Evolutionary conservation across 1,284 basidiomycete species (phyloP), one percentile per base, ranked within the genome.

Genomic region (Austropuccinia psidii): DNA sequence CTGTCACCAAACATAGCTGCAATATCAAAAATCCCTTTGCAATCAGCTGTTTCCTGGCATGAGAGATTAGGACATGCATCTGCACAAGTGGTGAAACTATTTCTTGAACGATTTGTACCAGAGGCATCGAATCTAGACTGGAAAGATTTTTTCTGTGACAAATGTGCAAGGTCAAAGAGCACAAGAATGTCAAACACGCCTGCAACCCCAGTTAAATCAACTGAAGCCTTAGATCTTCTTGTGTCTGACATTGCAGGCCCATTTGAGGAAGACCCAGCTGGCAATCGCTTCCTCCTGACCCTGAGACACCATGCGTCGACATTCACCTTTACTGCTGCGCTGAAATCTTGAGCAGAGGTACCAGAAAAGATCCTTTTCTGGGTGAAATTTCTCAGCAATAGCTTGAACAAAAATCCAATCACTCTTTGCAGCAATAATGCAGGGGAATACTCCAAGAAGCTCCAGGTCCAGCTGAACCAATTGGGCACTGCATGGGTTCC

Each of bases 181-280:
- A 8, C 52, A n/a, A 29, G n/a, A n/a, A n/a, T n/a, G 27, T 4
- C 19, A 55, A n/a, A 21, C 7, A 4, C 33, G 27, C 29, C 52
- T n/a, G n/a, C n/a, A n/a, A n/a, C n/a, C n/a, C n/a, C n/a, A n/a
- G 24, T 8, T 27, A 55, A 17, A 5, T 19, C 8, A 9, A 17
- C 27, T 4, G 17, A 54, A 7, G n/a, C 35, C 7, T 29, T 64
- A 19, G 45, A 66, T 31, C 15, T 66, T 8, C n/a, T 66, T 13
- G 62, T 66, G 1, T 50, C 62, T n/a, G 45, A 66, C 29, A 31
- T 66, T 5, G 37, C 50, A 47, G 62, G 62, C 9, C 62, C 29
- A 9, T 66, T 50, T 50, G 45, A 61, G 0, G 8, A 50, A 19
- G 47, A 66, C 21, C 8, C 50, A 50, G 33, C 47, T 24, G 62